phyloP scores from a whole-genome alignment of 352 stramenopile species.

The Albugo laibachii region DNA sequence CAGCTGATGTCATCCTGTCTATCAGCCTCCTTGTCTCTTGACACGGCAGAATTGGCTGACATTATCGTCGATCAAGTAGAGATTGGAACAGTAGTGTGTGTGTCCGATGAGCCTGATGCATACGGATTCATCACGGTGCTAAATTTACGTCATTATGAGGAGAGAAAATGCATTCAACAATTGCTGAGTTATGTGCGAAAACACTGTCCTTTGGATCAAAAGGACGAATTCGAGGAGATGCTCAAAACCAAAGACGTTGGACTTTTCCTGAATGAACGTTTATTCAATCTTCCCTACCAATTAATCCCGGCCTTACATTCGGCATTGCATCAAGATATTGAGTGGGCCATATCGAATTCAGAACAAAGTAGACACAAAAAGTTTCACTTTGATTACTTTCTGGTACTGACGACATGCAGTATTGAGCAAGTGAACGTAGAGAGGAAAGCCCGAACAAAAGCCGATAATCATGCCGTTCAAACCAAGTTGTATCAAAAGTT shows the following conservation, averaged over 20 bases:
- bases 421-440: constrained; percentile 28
- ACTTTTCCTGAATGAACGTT: constrained; percentile 63
- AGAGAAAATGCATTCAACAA: constrained; percentile 42
- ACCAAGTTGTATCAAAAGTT: constrained; percentile 73
- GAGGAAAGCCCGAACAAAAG: constrained; percentile 62
- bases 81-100: constrained; percentile 61
- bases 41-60: constrained; percentile 63
- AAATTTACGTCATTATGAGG: constrained; percentile 27
- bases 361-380: constrained; percentile 27
- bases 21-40: constrained; percentile 49
- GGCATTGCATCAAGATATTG: constrained; percentile 68
- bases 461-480: constrained; percentile 25
- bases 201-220: constrained; percentile 30
- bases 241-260: constrained; percentile 34
- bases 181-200: constrained; percentile 59
- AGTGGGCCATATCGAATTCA: constrained; percentile 66
- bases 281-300: constrained; percentile 77
- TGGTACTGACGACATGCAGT: constrained; percentile 46
- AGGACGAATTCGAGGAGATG: constrained; percentile 33
- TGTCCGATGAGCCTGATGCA: constrained; percentile 53
- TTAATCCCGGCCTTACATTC: constrained; percentile 58
- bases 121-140: constrained; percentile 77
- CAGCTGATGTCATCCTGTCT: constrained; percentile 63
- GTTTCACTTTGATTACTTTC: constrained; percentile 70
- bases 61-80: constrained; percentile 53